Conservation (phyloP, 495 filamentous ascomycete species). For the Penicillium macrosclerotiorum region DNA sequence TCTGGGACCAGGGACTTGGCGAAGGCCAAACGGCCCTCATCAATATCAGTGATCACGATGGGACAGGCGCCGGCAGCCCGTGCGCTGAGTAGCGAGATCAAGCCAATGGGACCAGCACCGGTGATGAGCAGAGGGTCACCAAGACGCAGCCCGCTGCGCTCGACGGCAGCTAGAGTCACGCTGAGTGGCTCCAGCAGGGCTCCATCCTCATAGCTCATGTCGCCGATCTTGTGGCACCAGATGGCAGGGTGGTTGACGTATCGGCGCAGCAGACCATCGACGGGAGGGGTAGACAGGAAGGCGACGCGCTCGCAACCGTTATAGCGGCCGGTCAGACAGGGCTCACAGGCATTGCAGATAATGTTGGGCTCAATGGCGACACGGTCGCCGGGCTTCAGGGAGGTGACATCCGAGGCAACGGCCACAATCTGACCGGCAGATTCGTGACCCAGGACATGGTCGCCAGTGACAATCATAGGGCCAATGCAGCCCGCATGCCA, state of each 20-base stretch:
- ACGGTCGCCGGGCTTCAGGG: slow-evolving; percentile 76
- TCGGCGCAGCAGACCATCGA: slow-evolving; percentile 81
- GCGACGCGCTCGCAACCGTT: slow-evolving; percentile 83
- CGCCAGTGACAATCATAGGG: slow-evolving; percentile 84
- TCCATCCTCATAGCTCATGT: slow-evolving; percentile 86
- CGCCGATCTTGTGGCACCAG: slow-evolving; percentile 90
- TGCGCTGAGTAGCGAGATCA: slow-evolving; percentile 79
- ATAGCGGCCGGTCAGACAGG: slow-evolving; percentile 86
- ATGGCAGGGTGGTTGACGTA: slow-evolving; percentile 91
- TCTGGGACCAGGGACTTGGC: slow-evolving; percentile 73
- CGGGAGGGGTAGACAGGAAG: slow-evolving; percentile 86
- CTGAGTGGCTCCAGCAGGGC: slow-evolving; percentile 84
- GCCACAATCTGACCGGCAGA: slow-evolving; percentile 82
- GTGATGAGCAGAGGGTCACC: slow-evolving; percentile 85
- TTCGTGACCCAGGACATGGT: slow-evolving; percentile 91
- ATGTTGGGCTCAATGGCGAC: slow-evolving; percentile 91
- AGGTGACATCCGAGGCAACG: slow-evolving; percentile 70
- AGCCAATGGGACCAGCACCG: slow-evolving; percentile 86
- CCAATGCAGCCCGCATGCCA: slow-evolving; percentile 93
- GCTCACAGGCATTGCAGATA: slow-evolving; percentile 84
- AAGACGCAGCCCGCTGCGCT: slow-evolving; percentile 71
- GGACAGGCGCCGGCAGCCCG: slow-evolving; percentile 82
- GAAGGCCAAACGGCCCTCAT: slow-evolving; percentile 77
- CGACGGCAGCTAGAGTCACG: slow-evolving; percentile 80
- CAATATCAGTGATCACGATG: slow-evolving; percentile 89